Conservation (phyloP, 208 protist genomes). For the Pavlovales sp. region DNA sequence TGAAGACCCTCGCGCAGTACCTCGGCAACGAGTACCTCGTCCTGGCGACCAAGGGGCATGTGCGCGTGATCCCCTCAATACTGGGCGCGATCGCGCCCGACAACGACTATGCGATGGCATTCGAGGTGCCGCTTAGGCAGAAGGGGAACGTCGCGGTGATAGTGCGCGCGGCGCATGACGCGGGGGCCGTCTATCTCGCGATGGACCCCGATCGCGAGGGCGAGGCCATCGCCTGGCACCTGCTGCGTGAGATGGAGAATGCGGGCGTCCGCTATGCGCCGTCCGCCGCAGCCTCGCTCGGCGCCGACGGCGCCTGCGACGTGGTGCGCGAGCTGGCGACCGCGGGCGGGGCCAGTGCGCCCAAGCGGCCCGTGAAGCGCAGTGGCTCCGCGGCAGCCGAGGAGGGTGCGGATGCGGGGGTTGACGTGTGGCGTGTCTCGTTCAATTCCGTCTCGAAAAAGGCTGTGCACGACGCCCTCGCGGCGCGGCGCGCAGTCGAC, state of each 20-base stretch:
- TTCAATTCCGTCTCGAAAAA: not conserved
- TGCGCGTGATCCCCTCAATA: conserved; percentile 20
- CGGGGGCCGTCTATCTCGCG: conserved; percentile 8
- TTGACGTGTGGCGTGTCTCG: not conserved
- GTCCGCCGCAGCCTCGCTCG: too few species aligned
- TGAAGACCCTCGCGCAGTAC: not conserved
- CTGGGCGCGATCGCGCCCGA: not conserved
- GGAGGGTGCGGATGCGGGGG: too few species aligned
- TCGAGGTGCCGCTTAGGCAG: not conserved
- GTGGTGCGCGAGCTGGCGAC: not conserved
- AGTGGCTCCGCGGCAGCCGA: too few species aligned
- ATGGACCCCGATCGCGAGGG: conserved; percentile 39
- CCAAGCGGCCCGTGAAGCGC: too few species aligned
- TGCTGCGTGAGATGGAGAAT: not conserved
- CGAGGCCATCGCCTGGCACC: conserved; percentile 43
- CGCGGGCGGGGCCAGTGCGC: not conserved
- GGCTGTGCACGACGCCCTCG: not conserved
- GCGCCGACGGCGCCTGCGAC: not conserved
- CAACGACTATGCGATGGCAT: conserved; percentile 9
- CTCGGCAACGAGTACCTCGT: not conserved
- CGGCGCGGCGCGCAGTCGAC: not conserved
- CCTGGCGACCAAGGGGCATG: conserved; percentile 24
- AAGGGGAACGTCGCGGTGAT: not conserved
- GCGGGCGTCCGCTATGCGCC: too few species aligned
- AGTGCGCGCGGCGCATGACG: not conserved